Conservation (phyloP, 805 yeast genomes). For the Sporopachydermia lactativora region DNA sequence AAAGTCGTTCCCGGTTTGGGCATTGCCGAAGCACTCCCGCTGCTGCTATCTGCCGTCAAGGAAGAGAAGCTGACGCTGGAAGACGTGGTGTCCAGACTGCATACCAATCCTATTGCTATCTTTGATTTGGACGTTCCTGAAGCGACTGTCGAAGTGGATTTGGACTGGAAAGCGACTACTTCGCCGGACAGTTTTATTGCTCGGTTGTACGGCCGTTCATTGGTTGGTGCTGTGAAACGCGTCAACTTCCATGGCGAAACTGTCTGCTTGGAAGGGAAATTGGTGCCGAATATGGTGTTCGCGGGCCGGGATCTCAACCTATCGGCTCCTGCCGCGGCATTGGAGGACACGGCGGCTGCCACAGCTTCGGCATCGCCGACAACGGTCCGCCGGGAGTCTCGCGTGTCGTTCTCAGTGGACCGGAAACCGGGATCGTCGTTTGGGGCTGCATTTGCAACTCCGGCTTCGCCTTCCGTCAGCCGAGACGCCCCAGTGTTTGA, state of each 20-base stretch:
- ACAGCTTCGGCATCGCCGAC: conserved; percentile 19
- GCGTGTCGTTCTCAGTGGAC: conserved; percentile 39
- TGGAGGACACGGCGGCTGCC: conserved; percentile 19
- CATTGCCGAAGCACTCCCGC: conserved; percentile 66
- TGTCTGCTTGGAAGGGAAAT: conserved; percentile 70
- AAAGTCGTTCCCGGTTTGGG: conserved; percentile 61
- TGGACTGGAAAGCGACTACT: conserved; percentile 49
- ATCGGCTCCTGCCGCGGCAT: conserved; percentile 14
- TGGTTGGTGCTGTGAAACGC: conserved; percentile 80
- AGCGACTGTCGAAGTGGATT: conserved; percentile 66
- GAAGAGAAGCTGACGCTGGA: conserved; percentile 57
- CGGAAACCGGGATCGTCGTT: conserved; percentile 24
- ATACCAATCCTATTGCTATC: conserved; percentile 68
- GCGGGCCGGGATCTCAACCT: conserved; percentile 44
- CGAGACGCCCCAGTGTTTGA: conserved; percentile 24
- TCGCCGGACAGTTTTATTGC: conserved; percentile 15
- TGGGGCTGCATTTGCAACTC: conserved; percentile 13
- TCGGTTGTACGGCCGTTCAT: conserved; percentile 23
- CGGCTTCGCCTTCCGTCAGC: conserved; percentile 20
- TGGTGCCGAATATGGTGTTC: conserved; percentile 44
- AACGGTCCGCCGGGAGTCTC: conserved; percentile 20
- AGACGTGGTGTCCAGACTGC: conserved; percentile 60
- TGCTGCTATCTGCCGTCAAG: conserved; percentile 66
- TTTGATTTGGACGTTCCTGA: conserved; percentile 66
- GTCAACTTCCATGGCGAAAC: conserved; percentile 69